Evolutionary conservation across 192 early-diverging fungal genomes (phyloP).

Genomic region (Chytriomyces sp.): DNA sequence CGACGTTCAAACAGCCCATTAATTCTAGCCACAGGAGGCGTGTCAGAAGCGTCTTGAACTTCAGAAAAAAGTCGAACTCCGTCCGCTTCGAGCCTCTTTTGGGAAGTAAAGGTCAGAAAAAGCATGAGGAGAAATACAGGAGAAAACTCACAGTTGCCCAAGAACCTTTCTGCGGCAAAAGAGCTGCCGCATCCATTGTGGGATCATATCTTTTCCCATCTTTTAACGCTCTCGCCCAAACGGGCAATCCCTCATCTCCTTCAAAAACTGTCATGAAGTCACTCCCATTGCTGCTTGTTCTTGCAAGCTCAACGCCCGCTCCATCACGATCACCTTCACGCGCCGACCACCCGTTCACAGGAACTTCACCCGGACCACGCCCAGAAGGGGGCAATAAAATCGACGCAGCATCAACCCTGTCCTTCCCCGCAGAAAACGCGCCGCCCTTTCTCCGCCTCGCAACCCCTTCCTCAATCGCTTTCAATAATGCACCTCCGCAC

Average conservation of each 20-base stretch:
- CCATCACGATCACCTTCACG: not conserved
- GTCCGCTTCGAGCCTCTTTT: conserved; percentile 41
- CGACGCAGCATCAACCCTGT: not conserved
- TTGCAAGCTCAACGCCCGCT: not conserved
- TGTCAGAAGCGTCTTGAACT: conserved; percentile 16
- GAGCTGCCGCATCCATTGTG: not conserved
- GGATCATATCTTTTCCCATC: not conserved
- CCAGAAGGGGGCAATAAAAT: not conserved
- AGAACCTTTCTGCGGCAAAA: conserved; percentile 10
- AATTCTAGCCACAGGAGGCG: conserved; percentile 36
- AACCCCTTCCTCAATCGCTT: conserved; percentile 22
- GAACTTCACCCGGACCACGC: not conserved
- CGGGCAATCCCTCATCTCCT: conserved; percentile 38
- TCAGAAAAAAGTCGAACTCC: conserved; percentile 52
- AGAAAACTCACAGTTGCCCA: conserved; percentile 26
- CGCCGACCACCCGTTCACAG: not conserved
- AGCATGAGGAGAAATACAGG: not conserved
- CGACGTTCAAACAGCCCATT: conserved; percentile 38
- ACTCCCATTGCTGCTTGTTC: not conserved
- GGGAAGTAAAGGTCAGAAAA: not conserved
- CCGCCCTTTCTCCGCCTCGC: not conserved
- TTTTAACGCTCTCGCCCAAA: conserved; percentile 42
- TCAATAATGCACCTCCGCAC: conserved; percentile 54
- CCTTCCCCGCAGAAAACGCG: not conserved
- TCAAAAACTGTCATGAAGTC: conserved; percentile 37